Base-by-base conservation (phyloP, 2,329 filamentous ascomycete genomes). In the Fusarium musae region DNA sequence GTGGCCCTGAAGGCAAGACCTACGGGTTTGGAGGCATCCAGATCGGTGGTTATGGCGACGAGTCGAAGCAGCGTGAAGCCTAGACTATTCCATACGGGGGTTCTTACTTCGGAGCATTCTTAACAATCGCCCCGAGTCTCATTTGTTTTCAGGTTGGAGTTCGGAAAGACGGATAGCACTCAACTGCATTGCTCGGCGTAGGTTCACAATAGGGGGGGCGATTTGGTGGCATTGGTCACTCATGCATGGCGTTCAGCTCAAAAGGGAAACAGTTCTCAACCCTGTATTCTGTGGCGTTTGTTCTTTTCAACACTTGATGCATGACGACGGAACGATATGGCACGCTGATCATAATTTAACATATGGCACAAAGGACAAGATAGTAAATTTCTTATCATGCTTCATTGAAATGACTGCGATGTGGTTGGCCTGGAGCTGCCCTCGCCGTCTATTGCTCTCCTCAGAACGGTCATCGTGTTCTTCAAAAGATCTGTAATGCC, bases 401-500 rank as follows among this genome's bases (percentile, higher is more conserved):
- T 50, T 26, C 32, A 52, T 37, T 61, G 44, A 9, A 49, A 52
- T 59, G 37, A 47, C 53, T 72, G 67, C 19, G 67, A 65, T 21
- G 68, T 40, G n/a, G 69, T 75, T 56, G 65, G 69, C 32, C 71
- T 74, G 67, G 74, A 37, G 72, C 70, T 54, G 61, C 70, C 63
- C 57, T 62, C 79, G 28, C 78, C 79, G 37, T 82, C 79, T 76
- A 81, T 83, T 39, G 83, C 81, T 67, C 84, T 88, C 82, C 90
- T 91, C 75, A 96, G 82, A 57, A 92, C 90, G 79, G 92, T 94
- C 89, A 96, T 94, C 3, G 93, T 95, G 76, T 91, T 93, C 80
- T 93, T 93, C 87, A 97, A 92, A 77, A 97, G 82, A 71, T 91
- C 87, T 21, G 88, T 87, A 36, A 96, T 86, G 0, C 94, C 94